Evolutionary conservation across 805 yeast genomes (phyloP).

Genomic region (Suhomyces kilbournensis): DNA sequence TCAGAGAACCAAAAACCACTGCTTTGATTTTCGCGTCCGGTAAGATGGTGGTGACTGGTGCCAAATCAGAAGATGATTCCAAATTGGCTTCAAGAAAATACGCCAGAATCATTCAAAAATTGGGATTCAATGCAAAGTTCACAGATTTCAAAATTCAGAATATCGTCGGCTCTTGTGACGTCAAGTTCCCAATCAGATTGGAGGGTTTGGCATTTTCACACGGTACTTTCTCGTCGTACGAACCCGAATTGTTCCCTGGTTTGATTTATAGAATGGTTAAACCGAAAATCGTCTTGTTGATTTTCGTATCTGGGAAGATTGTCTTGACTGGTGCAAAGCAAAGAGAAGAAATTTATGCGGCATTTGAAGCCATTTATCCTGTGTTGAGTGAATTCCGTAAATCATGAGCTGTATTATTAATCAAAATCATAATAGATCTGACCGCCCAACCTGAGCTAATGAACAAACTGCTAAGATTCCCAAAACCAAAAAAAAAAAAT

Average conservation of each 20-base stretch:
- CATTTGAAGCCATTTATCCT: constrained; percentile 97
- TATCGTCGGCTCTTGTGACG: constrained; percentile 98
- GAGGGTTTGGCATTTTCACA: constrained; percentile 98
- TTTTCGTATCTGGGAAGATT: constrained; percentile 95
- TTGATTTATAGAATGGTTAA: constrained; percentile 98
- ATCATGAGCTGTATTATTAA: constrained; percentile 32
- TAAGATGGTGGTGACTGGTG: constrained; percentile 99
- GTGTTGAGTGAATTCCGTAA: constrained; percentile 97
- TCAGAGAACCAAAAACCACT: constrained; percentile 97
- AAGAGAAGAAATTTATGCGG: constrained; percentile 96
- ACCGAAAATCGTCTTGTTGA: constrained; percentile 93
- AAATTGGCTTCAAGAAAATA: constrained; percentile 95
- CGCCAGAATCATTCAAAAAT: constrained; percentile 95
- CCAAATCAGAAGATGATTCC: constrained; percentile 98
- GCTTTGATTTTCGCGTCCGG: constrained; percentile 98
- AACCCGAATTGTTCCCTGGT: constrained; percentile 98
- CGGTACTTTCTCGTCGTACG: constrained; percentile 98
- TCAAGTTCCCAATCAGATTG: constrained; percentile 92
- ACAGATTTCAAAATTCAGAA: constrained; percentile 98
- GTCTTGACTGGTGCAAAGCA: constrained; percentile 98
- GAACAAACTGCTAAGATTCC: background rate
- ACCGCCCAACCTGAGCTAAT: background rate
- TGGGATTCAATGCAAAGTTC: constrained; percentile 96
- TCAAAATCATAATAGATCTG: background rate
- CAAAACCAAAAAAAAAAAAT: background rate